Conservation (phyloP, 2,329 filamentous ascomycete genomes). For the Periconia sp. region DNA sequence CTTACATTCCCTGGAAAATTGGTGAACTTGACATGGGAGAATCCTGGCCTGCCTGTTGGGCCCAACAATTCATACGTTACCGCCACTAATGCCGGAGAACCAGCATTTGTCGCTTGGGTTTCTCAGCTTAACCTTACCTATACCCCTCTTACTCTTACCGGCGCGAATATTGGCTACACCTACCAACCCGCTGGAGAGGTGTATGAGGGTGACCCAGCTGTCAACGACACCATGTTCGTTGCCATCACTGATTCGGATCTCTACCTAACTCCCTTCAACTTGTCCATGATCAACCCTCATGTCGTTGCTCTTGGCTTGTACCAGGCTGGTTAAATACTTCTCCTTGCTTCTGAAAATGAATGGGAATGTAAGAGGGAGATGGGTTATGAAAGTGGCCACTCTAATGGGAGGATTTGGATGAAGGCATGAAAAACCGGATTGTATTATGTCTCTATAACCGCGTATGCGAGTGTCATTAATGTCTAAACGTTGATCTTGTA, state of each 20-base stretch:
- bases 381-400: too few relatives aligned
- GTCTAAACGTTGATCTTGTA: too few relatives aligned
- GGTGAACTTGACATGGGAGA: constrained; percentile 73
- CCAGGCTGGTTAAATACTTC: constrained; percentile 66
- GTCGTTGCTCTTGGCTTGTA: constrained; percentile 75
- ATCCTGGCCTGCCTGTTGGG: constrained; percentile 67
- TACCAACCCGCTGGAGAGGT: constrained; percentile 72
- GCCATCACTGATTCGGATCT: constrained; percentile 70
- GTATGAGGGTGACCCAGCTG: constrained; percentile 66
- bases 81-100: constrained; percentile 55
- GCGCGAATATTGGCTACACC: constrained; percentile 62
- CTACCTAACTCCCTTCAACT: constrained; percentile 74
- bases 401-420: too few relatives aligned
- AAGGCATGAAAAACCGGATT: too few relatives aligned
- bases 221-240: constrained; percentile 80
- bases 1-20: constrained; percentile 74
- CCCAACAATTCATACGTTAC: constrained; percentile 85
- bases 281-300: constrained; percentile 73
- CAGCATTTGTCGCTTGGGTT: constrained; percentile 74
- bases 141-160: constrained; percentile 65
- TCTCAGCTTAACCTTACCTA: constrained; percentile 65
- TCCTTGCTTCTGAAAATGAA: too few relatives aligned
- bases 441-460: too few relatives aligned
- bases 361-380: too few relatives aligned
- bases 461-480: too few relatives aligned